Evolutionary conservation across 306 rosid species (phyloP).

Genomic region (Cucurbita pepo): DNA sequence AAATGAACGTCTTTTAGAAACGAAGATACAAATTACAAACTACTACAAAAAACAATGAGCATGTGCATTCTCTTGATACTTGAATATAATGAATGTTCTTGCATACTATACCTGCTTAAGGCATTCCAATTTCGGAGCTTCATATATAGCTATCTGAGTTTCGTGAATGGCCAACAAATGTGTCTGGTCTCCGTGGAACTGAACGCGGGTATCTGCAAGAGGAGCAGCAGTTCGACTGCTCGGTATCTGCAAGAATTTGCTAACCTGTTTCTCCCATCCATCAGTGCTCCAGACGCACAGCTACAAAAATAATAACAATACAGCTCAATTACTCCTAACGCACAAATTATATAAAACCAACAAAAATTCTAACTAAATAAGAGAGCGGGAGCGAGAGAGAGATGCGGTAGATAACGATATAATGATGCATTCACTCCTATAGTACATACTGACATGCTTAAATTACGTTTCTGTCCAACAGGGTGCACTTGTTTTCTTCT

Average conservation of each 20-base stretch:
- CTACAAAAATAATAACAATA: slow-evolving; percentile 26
- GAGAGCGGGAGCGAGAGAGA: neutral
- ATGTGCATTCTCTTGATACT: neutral
- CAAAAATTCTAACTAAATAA: neutral
- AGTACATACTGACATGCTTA: neutral
- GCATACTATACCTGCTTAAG: slow-evolving; percentile 57
- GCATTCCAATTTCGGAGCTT: slow-evolving; percentile 86
- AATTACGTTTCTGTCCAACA: neutral
- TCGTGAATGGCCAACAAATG: slow-evolving; percentile 88
- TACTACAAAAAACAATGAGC: neutral
- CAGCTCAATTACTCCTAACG: neutral
- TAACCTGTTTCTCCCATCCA: slow-evolving; percentile 87
- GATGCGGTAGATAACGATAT: neutral
- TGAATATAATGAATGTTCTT: neutral
- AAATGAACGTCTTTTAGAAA: neutral
- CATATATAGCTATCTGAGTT: slow-evolving; percentile 85
- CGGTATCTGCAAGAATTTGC: slow-evolving; percentile 59
- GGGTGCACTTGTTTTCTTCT: neutral
- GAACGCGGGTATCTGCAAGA: slow-evolving; percentile 80
- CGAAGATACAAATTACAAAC: neutral
- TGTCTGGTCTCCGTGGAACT: slow-evolving; percentile 81
- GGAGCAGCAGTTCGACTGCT: slow-evolving; percentile 58
- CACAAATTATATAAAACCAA: neutral
- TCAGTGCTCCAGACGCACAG: slow-evolving; percentile 93
- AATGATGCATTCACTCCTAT: neutral